Percentiles rank a stretch among this genome's conserved stretches.
Conservation (phyloP, 2,329 filamentous ascomycete species). For the Shiraia sp. region DNA sequence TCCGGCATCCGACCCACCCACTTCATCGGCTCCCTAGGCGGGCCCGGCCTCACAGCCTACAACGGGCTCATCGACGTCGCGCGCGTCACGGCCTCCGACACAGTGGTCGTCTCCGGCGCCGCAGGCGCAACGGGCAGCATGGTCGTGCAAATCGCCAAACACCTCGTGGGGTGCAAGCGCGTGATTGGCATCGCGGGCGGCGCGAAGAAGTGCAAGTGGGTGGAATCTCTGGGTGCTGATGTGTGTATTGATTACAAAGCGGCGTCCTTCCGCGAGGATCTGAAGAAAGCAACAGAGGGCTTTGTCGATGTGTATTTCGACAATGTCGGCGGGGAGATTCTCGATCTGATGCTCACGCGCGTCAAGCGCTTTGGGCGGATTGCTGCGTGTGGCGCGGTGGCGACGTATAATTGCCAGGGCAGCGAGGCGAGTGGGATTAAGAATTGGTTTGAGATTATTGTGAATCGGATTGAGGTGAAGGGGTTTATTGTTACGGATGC, state of each 20-base stretch:
- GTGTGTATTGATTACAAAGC: conserved; percentile 60
- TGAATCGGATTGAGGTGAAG: conserved; percentile 48
- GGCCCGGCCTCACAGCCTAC: conserved; percentile 70
- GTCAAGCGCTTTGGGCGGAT: conserved; percentile 49
- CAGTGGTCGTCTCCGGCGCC: conserved; percentile 76
- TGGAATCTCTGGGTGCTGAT: conserved; percentile 57
- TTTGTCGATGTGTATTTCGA: conserved; percentile 59
- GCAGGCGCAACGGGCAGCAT: conserved; percentile 78
- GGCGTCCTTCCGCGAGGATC: conserved; percentile 51
- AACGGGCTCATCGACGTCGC: conserved; percentile 72
- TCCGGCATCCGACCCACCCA: conserved; percentile 48
- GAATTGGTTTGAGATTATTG: conserved; percentile 51
- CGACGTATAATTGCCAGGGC: conserved; percentile 46
- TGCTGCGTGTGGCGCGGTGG: conserved; percentile 50
- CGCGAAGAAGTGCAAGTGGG: conserved; percentile 57
- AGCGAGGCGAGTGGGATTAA: conserved; percentile 38
- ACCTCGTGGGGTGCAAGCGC: conserved; percentile 51
- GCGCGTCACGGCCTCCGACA: conserved; percentile 66
- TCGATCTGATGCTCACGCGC: conserved; percentile 52
- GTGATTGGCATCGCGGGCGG: conserved; percentile 59
- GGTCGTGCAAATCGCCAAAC: conserved; percentile 61
- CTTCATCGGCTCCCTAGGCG: conserved; percentile 53
- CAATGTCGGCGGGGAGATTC: conserved; percentile 55
- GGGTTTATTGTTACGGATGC: conserved; percentile 53
- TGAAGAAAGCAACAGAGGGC: conserved; percentile 53